Base-by-base conservation (phyloP, 352 stramenopile species). In the Pythium brachiatum region DNA sequence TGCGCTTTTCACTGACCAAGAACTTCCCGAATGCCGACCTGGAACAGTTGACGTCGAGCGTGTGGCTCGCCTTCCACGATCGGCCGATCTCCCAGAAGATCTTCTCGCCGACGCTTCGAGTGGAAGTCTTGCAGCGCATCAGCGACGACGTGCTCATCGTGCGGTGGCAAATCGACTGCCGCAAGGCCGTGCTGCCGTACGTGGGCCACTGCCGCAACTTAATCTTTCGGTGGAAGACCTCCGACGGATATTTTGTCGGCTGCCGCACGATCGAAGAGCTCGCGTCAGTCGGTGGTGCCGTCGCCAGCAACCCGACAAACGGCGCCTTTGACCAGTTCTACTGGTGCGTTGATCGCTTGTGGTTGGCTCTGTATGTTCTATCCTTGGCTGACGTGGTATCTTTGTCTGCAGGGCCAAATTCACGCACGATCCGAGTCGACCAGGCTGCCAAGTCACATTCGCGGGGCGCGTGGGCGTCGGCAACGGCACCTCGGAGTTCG, bases 291-390 rank as follows among this genome's bases (percentile, higher is more conserved):
- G 54, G 58, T 7, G 47, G 25, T 11, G 6, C 48, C 7, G 23
- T 31, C 21, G 34, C 41, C 21, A 66, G 44, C 27, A 62, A 68
- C 39, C 60, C 60, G 25, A 63, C 66, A 7, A 53, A 64, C 39
- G 54, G 51, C 12, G 60, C 66, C 8, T 72, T 68, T 39, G 62
- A 70, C 32, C 67, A 74, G n/a, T 74, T 74, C 48, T 74, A 70
- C 52, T 74, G 67, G 67, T 74, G 52, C 44, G 60, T 71, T 50
- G 7, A 20, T 25, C 4, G 34, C 5, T 57, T 46, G 18, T 9
- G 16, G 7, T 3, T 29, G n/a, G 4, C 0, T 31, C 31, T 25
- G 52, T 13, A 41, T 13, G 29, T n/a, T 13, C 12, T 11, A 39
- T n/a, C 46, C 27, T 6, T 54, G 9, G 8, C 15, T 32, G 20